Evolutionary conservation across 2,329 filamentous ascomycete genomes (phyloP), one percentile per base, ranked within the genome.

Genomic region (Diaporthe nobilis): DNA sequence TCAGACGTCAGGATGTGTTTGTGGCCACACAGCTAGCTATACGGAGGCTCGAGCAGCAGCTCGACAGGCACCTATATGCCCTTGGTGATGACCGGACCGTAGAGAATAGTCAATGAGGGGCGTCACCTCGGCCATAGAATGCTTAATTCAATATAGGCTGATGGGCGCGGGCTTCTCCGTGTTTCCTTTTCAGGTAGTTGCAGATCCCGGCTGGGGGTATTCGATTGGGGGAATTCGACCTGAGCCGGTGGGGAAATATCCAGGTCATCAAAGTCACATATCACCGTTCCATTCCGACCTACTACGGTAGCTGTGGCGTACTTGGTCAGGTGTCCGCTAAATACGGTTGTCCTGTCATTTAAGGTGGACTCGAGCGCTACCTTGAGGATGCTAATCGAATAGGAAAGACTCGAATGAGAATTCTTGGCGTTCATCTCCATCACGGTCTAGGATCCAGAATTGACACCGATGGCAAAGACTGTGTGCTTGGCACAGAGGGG

Each of bases 191-290:
- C 17, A 42, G 65, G 65, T 22, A 55, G 49, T 55, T 9, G n/a
- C 31, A 7, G 22, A 47, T 55, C 22, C n/a, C 47, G 49, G 31
- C 47, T 31, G 22, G 8, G n/a, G 2, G 13, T 20, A n/a, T 55
- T 70, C 49, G 9, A 70, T 70, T 70, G 65, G 65, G 65, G 47
- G 47, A 20, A 55, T 51, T 42, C n/a, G 17, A 55, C n/a, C 28
- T 42, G 15, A 70, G 22, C 65, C 65, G 49, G 65, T 42, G 65
- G 65, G 65, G 34, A 55, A 70, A 28, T 55, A 42, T 39, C 15
- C 5, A 25, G n/a, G 31, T 55, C n/a, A 51, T 70, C 17, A 55
- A 55, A 10, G 42, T 55, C 49, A 42, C 34, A 39, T 53, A 42
- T 55, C 47, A 70, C 49, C n/a, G 49, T 70, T 55, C 8, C 34